phyloP scores from a whole-genome alignment of 2,329 filamentous ascomycete genomes.

The Epichloe amarillans region DNA sequence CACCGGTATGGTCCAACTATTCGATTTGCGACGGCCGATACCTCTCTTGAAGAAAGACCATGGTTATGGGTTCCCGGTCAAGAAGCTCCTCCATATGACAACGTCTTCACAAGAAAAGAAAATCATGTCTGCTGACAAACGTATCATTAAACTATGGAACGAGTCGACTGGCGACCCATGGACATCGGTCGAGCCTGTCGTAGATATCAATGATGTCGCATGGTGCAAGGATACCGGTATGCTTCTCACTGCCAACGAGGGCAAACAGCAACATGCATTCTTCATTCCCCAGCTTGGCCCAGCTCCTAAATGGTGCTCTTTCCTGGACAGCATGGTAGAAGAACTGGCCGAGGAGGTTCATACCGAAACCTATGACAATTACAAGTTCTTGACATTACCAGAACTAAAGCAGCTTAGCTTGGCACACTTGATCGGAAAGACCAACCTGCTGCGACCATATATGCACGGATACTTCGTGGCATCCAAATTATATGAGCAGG shows the following conservation, averaged over 20 bases:
- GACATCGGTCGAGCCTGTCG: conserved; percentile 89
- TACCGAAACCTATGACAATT: conserved; percentile 91
- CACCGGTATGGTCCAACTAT: conserved; percentile 75
- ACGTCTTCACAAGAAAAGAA: conserved; percentile 68
- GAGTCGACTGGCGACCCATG: conserved; percentile 70
- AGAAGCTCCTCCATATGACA: conserved; percentile 64
- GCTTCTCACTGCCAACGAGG: conserved; percentile 93
- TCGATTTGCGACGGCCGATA: conserved; percentile 78
- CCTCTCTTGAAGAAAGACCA: conserved; percentile 88
- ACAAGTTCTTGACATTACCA: conserved; percentile 87
- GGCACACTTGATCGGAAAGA: conserved; percentile 80
- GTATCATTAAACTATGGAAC: conserved; percentile 96
- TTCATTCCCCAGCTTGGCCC: conserved; percentile 89
- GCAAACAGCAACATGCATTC: conserved; percentile 86
- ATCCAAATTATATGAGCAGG: conserved; percentile 90
- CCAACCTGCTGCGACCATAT: conserved; percentile 79
- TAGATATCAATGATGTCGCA: conserved; percentile 88
- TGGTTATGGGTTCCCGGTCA: conserved; percentile 85
- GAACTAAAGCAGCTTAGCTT: conserved; percentile 78
- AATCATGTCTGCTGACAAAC: conserved; percentile 82
- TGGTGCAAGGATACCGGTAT: conserved; percentile 90
- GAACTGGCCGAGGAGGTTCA: conserved; percentile 83
- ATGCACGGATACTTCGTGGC: conserved; percentile 99
- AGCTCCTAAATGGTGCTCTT: conserved; percentile 89
- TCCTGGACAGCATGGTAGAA: conserved; percentile 94